phyloP scores from a whole-genome alignment of 345 rosid genomes.

The Ailanthus altissimus region DNA sequence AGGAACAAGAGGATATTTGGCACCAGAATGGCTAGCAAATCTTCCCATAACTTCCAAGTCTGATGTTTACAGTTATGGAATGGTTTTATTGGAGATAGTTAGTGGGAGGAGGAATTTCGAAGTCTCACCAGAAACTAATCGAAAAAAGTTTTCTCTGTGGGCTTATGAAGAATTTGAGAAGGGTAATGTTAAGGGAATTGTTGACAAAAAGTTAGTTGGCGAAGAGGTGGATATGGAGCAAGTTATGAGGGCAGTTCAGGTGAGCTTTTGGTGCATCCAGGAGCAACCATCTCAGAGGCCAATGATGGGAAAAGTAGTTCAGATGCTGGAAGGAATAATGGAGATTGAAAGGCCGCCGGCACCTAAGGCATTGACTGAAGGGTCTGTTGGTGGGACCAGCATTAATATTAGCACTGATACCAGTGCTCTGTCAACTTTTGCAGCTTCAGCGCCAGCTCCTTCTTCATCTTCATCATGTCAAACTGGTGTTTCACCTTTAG shows the following conservation, averaged over 20 bases:
- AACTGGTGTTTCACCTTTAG: constrained; percentile 22
- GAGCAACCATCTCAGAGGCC: constrained; percentile 60
- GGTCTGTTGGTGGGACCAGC: constrained; percentile 36
- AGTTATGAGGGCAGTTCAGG: constrained; percentile 42
- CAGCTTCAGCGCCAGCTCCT: constrained; percentile 35
- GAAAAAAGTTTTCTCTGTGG: constrained; percentile 58
- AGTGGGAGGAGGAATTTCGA: constrained; percentile 49
- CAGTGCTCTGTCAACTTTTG: constrained; percentile 31
- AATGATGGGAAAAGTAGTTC: constrained; percentile 56
- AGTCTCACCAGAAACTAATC: constrained; percentile 42
- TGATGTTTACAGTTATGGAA: constrained; percentile 67
- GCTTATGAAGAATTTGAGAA: constrained; percentile 61
- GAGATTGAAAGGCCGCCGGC: constrained; percentile 54
- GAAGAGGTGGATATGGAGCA: constrained; percentile 43
- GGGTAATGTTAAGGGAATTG: constrained; percentile 33
- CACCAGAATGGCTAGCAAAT: constrained; percentile 60
- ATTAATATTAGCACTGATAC: constrained; percentile 29
- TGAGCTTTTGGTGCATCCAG: constrained; percentile 63
- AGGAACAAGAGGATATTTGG: constrained; percentile 54
- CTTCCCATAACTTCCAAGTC: constrained; percentile 51
- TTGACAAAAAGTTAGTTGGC: constrained; percentile 46
- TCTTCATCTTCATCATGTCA: constrained; percentile 37
- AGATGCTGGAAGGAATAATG: constrained; percentile 57
- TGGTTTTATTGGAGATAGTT: constrained; percentile 59
- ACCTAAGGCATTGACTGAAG: constrained; percentile 41